Conservation (phyloP, 2,329 filamentous ascomycete species). For the Pseudopyricularia cyperi region DNA sequence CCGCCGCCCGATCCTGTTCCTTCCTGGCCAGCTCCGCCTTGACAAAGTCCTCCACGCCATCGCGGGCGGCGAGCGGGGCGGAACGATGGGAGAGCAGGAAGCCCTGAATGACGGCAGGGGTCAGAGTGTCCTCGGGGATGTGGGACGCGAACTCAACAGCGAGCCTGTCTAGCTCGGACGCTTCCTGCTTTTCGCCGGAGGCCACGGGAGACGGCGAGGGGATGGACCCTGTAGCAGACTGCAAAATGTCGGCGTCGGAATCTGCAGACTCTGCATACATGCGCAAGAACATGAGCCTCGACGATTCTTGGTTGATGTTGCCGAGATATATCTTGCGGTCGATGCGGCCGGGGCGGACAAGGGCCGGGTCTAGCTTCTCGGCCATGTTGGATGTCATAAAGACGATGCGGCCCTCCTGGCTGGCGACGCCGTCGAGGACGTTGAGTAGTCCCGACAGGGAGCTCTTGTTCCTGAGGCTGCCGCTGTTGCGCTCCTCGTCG, state of each 20-base stretch:
- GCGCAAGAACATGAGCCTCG: conserved; percentile 31
- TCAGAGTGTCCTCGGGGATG: conserved; percentile 32
- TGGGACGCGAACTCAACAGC: conserved; percentile 38
- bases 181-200: conserved; percentile 3
- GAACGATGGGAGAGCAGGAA: conserved; percentile 26
- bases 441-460: conserved; percentile 61
- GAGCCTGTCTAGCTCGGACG: conserved; percentile 25
- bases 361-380: conserved; percentile 49
- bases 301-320: conserved; percentile 28
- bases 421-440: conserved; percentile 57
- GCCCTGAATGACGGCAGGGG: conserved; percentile 35
- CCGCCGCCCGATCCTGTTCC: not conserved
- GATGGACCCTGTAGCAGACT: conserved; percentile 6
- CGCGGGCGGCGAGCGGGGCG: not conserved
- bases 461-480: conserved; percentile 37
- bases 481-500: not conserved
- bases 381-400: conserved; percentile 63
- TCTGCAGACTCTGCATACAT: conserved; percentile 26
- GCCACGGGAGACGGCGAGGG: not conserved
- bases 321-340: conserved; percentile 50
- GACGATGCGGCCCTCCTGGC: conserved; percentile 55
- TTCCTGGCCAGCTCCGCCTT: not conserved
- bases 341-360: conserved; percentile 54
- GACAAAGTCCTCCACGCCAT: not conserved
- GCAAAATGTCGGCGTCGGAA: conserved; percentile 2